phyloP scores from a whole-genome alignment of 2,329 filamentous ascomycete genomes.

The Torrubiella hemipterigena region DNA sequence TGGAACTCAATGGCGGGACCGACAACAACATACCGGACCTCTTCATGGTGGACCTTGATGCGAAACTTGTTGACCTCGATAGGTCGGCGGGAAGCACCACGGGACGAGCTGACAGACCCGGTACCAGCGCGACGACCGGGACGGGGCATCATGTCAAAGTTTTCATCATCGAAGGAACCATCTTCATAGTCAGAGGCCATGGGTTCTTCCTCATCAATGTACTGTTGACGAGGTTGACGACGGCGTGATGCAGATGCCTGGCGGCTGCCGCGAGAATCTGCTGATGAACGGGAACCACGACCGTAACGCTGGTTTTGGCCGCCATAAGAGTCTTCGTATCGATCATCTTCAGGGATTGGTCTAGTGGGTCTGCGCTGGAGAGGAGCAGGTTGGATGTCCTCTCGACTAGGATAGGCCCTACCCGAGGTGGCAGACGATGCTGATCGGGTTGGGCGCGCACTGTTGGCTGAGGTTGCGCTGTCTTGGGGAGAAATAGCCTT shows the following conservation, averaged over 20 bases:
- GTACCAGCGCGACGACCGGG: conserved; percentile 33
- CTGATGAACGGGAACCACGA: conserved; percentile 26
- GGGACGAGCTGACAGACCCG: conserved; percentile 29
- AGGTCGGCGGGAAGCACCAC: conserved; percentile 45
- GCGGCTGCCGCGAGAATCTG: conserved; percentile 26
- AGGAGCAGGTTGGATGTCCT: conserved; percentile 27
- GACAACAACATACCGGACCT: conserved; percentile 89
- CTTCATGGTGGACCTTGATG: conserved; percentile 84
- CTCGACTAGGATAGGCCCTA: conserved; percentile 32
- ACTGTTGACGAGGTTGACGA: conserved; percentile 41
- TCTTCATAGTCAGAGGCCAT: conserved; percentile 62
- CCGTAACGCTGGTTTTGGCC: conserved; percentile 63
- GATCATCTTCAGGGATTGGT: conserved; percentile 11
- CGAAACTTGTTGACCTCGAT: conserved; percentile 67
- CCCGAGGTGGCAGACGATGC: conserved; percentile 32
- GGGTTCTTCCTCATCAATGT: conserved; percentile 72
- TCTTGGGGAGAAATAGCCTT: conserved; percentile 37
- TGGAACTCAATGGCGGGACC: conserved; percentile 58
- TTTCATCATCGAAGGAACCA: conserved; percentile 58
- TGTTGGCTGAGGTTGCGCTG: too few relatives aligned
- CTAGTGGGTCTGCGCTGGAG: conserved; percentile 16
- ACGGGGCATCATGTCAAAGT: conserved; percentile 66
- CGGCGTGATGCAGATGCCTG: conserved; percentile 16
- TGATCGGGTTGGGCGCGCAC: conserved; percentile 26
- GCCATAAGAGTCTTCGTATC: conserved; percentile 42